phyloP scores from a whole-genome alignment of 257 asterid genomes.

The Fraxinus americana region DNA sequence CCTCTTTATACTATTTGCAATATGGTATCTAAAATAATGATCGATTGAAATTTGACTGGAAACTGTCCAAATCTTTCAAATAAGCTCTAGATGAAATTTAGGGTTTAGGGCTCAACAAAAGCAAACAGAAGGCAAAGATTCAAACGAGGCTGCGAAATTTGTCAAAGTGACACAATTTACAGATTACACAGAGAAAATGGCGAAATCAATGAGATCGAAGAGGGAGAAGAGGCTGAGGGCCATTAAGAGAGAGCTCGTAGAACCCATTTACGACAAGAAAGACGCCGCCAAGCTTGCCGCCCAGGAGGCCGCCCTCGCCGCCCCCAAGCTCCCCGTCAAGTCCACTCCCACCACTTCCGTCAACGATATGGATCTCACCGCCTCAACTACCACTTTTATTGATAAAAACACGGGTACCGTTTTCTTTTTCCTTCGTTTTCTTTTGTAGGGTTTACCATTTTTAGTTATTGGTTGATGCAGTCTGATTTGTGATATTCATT shows the following conservation, averaged over 20 bases:
- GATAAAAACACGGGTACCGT: slow-evolving; percentile 42
- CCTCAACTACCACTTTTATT: slow-evolving; percentile 20
- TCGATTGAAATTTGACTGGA: no score
- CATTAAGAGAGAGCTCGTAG: slow-evolving; percentile 81
- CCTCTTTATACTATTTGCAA: no score
- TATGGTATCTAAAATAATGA: no score
- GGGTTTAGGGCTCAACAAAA: no score
- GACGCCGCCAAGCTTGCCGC: slow-evolving; percentile 82
- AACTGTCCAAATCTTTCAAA: no score
- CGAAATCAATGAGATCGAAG: slow-evolving; percentile 86
- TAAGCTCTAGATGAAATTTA: no score
- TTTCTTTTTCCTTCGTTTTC: not conserved
- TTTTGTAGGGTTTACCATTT: no score
- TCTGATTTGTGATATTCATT: no score
- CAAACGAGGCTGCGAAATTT: no score
- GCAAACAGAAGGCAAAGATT: no score
- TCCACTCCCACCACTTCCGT: slow-evolving; percentile 27
- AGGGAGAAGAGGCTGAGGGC: slow-evolving; percentile 89
- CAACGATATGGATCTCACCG: no score
- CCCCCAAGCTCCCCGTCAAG: slow-evolving; percentile 79
- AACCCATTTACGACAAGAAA: slow-evolving; percentile 71
- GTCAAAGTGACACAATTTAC: not conserved
- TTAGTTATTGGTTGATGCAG: no score
- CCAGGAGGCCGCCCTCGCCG: slow-evolving; percentile 85
- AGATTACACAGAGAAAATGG: slow-evolving; percentile 42